A percentile compares a stretch with the other conserved stretches of the same genome.
Conservation (phyloP, 148 eudicot genomes). For the Amaranthus cruentus region DNA sequence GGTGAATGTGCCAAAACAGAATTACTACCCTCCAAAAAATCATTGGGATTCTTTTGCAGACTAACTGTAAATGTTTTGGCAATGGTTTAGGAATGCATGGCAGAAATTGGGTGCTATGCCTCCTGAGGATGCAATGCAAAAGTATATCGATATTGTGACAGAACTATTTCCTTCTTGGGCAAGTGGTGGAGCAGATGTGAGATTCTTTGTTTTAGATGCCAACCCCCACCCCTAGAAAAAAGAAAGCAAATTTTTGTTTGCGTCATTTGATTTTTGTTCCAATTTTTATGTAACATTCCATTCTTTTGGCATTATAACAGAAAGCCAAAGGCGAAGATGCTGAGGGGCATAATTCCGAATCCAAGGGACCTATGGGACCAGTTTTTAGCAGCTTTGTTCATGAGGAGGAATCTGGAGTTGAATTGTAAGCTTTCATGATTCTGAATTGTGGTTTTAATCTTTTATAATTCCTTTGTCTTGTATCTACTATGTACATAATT, state of each 20-base stretch:
- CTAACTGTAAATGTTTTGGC: conserved; percentile 2
- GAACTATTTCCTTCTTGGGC: conserved; percentile 82
- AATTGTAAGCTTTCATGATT: conserved; percentile 54
- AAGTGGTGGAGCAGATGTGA: conserved; percentile 60
- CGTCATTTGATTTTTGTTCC: not conserved
- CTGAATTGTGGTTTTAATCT: not conserved
- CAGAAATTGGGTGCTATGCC: conserved; percentile 97
- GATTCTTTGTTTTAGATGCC: conserved; percentile 25
- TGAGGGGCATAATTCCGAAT: conserved; percentile 37
- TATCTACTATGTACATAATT: not conserved
- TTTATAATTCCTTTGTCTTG: not conserved
- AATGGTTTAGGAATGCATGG: conserved; percentile 85
- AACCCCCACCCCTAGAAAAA: not conserved
- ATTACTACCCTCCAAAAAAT: not conserved
- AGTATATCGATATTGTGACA: conserved; percentile 75
- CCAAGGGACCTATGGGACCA: conserved; percentile 92
- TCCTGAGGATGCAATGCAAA: conserved; percentile 98
- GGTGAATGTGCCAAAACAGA: not conserved
- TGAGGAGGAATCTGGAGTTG: conserved; percentile 81
- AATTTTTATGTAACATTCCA: not conserved
- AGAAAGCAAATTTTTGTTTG: no score
- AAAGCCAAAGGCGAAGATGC: conserved; percentile 44
- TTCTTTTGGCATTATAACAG: conserved; percentile 30
- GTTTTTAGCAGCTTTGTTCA: conserved; percentile 80
- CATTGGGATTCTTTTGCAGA: not conserved